A percentile compares a stretch with the other conserved stretches of the same genome.
phyloP scores from a whole-genome alignment of 176 grass and related monocot species.

The Oryza rufipogon region DNA sequence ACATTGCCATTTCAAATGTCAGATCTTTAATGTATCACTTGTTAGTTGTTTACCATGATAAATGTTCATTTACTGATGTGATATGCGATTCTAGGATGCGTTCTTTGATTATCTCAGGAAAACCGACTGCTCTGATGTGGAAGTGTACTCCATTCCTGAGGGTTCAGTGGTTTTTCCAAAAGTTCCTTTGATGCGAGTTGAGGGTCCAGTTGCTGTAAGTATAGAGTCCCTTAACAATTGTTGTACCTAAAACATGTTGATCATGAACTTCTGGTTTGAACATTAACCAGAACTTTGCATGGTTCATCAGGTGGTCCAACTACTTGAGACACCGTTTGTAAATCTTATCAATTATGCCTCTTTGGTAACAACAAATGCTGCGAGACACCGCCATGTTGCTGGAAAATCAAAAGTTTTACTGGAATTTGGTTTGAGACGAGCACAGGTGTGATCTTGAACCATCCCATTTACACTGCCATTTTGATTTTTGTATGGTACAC shows the following conservation, averaged over 20 bases:
- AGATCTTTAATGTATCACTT: neutral
- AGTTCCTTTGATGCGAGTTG: slow-evolving; percentile 85
- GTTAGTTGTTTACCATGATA: slow-evolving; percentile 22
- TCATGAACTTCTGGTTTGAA: slow-evolving; percentile 27
- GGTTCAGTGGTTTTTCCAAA: slow-evolving; percentile 98
- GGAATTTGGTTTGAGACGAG: slow-evolving; percentile 98
- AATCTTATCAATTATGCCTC: slow-evolving; percentile 99
- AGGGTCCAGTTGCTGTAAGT: slow-evolving; percentile 98
- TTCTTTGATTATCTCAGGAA: slow-evolving; percentile 92
- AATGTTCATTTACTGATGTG: slow-evolving; percentile 43
- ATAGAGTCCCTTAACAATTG: slow-evolving; percentile 20
- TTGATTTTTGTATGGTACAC: neutral
- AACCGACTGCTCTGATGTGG: slow-evolving; percentile 85
- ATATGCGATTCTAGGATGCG: slow-evolving; percentile 57
- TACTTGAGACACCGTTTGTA: slow-evolving; percentile 96
- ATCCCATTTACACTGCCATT: slow-evolving; percentile 6
- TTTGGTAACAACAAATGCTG: slow-evolving; percentile 98
- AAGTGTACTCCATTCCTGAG: slow-evolving; percentile 94
- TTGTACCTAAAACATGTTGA: slow-evolving; percentile 22
- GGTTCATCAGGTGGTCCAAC: slow-evolving; percentile 76
- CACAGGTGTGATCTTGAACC: slow-evolving; percentile 66
- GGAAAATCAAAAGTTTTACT: slow-evolving; percentile 89
- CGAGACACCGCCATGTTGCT: slow-evolving; percentile 81
- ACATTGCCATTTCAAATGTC: slow-evolving; percentile 2
- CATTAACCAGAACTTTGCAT: slow-evolving; percentile 13